Conservation (phyloP, 2,329 filamentous ascomycete genomes). For the Cryphonectria nitschkei region DNA sequence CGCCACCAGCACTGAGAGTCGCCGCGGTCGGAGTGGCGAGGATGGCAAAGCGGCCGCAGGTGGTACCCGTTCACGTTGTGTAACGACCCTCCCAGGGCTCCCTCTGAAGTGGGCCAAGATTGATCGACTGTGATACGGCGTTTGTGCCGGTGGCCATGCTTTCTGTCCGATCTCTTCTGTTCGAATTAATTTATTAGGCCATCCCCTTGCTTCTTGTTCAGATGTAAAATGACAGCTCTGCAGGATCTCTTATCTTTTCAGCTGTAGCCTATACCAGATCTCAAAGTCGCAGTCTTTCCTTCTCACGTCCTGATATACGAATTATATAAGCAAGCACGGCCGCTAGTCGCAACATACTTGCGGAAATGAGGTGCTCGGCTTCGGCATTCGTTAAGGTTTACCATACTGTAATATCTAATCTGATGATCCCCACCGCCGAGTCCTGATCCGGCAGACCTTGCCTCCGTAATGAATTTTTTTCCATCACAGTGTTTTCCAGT, state of each 20-base stretch:
- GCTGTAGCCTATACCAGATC: background rate
- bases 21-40: background rate
- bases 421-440: background rate
- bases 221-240: background rate
- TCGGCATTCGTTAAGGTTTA: background rate
- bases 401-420: background rate
- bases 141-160: background rate
- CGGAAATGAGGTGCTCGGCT: conserved; percentile 10
- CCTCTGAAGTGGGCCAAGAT: background rate
- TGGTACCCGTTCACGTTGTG: background rate
- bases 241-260: background rate
- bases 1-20: background rate
- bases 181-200: too few relatives aligned
- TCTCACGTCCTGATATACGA: background rate
- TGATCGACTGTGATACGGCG: background rate
- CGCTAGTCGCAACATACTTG: background rate
- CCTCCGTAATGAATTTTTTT: background rate
- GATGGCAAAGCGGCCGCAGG: background rate
- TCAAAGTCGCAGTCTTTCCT: background rate
- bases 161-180: background rate
- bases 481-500: background rate
- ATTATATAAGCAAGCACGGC: background rate
- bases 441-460: background rate
- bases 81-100: background rate
- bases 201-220: too few relatives aligned